Conservation (phyloP, 2,329 filamentous ascomycete genomes). For the Fusarium xylarioides region DNA sequence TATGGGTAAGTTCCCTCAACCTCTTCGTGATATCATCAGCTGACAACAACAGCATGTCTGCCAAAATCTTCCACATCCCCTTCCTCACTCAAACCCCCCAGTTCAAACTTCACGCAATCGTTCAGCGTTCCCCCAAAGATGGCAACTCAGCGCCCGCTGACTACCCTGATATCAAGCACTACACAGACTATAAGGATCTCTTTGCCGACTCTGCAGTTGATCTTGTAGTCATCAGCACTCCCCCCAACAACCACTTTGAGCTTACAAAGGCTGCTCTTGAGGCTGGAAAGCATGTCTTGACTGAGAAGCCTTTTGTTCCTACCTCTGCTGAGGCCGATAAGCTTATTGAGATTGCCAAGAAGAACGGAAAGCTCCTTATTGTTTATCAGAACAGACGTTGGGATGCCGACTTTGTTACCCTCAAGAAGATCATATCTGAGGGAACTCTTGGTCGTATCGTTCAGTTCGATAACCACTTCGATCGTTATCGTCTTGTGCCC, state of each 20-base stretch:
- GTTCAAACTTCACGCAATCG: conserved; percentile 76
- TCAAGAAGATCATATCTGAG: conserved; percentile 68
- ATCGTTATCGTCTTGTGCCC: conserved; percentile 72
- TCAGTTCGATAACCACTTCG: conserved; percentile 84
- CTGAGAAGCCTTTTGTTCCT: conserved; percentile 85
- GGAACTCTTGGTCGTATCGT: conserved; percentile 74
- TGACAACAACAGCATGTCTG: conserved; percentile 59
- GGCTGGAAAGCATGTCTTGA: conserved; percentile 79
- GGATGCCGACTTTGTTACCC: conserved; percentile 79
- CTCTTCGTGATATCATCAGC: conserved; percentile 8
- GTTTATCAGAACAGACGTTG: conserved; percentile 83
- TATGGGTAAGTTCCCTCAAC: conserved; percentile 55
- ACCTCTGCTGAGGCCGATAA: conserved; percentile 72
- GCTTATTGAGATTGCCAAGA: conserved; percentile 65
- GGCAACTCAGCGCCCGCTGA: conserved; percentile 74
- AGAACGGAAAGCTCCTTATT: conserved; percentile 63
- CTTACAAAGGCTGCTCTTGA: conserved; percentile 72
- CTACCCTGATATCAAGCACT: conserved; percentile 71
- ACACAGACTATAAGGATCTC: conserved; percentile 68
- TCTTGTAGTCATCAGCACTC: conserved; percentile 75
- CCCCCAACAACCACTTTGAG: conserved; percentile 75
- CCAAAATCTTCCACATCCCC: conserved; percentile 87
- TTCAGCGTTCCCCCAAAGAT: conserved; percentile 74
- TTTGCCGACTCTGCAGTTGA: conserved; percentile 73
- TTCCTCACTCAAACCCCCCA: conserved; percentile 72